A percentile compares a stretch with the other conserved stretches of the same genome.
These are phyloP conservation scores for Trifolium subterraneum DNA, from an alignment of 306 rosid species.

Conservation along the genomic window DNA sequence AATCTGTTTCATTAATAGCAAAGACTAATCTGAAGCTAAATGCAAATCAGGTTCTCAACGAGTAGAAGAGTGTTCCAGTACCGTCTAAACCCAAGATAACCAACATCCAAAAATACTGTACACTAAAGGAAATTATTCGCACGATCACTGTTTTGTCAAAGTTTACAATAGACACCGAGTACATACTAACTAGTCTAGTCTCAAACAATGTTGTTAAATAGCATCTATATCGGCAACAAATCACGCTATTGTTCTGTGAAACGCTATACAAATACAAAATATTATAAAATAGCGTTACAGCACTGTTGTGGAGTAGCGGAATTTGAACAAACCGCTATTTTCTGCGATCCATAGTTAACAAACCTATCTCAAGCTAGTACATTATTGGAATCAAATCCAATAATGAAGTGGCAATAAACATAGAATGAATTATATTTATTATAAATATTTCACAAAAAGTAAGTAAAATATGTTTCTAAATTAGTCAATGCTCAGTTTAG, in stretches of 20 bases:
- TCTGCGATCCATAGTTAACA: too few relatives aligned
- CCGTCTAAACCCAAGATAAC: background rate
- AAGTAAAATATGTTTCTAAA: background rate
- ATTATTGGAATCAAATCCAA: background rate
- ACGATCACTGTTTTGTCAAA: background rate
- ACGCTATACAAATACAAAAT: too few relatives aligned
- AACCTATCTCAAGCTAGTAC: background rate
- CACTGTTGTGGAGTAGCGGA: too few relatives aligned
- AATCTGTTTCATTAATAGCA: constrained; percentile 10
- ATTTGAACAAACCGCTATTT: too few relatives aligned
- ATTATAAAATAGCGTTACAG: too few relatives aligned
- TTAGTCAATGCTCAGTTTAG: constrained; percentile 13
- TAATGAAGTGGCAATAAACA: background rate
- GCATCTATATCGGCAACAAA: too few relatives aligned
- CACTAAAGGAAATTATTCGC: background rate
- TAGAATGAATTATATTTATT: background rate
- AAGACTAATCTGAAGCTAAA: background rate
- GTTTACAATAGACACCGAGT: background rate
- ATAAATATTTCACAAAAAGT: background rate
- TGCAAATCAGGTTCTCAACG: background rate
- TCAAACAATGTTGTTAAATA: too few relatives aligned
- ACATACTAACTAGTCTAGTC: background rate
- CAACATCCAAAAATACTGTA: background rate
- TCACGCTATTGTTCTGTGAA: too few relatives aligned
- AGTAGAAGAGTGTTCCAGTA: background rate